Evolutionary conservation across 2,329 filamentous ascomycete genomes (phyloP).

Genomic region (Colletotrichum siamense): DNA sequence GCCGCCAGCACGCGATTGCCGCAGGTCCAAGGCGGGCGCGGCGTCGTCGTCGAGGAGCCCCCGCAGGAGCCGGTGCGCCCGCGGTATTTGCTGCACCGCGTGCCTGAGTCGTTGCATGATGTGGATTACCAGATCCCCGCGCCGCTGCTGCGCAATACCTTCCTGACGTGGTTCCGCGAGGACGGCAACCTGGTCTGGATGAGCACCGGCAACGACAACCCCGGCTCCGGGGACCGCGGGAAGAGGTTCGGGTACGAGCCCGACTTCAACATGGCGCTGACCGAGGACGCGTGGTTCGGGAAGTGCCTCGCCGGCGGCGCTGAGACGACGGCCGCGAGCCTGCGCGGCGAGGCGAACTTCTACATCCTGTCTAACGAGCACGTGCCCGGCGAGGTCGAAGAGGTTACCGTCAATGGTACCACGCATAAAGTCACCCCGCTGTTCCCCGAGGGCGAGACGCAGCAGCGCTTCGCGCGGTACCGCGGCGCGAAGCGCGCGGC

Average conservation of each 20-base stretch:
- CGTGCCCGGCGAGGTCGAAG: slow-evolving; percentile 23
- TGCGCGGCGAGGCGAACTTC: slow-evolving; percentile 20
- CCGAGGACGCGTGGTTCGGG: slow-evolving; percentile 42
- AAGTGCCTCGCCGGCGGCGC: slow-evolving; percentile 33
- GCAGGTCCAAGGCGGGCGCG: slow-evolving; percentile 24
- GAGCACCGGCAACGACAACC: background rate
- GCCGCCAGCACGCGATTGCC: slow-evolving; percentile 31
- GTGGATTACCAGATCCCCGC: slow-evolving; percentile 28
- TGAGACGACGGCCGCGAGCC: background rate
- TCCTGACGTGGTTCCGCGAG: slow-evolving; percentile 18
- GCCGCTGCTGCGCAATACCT: background rate
- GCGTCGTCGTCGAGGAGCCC: background rate
- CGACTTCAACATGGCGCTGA: slow-evolving; percentile 34
- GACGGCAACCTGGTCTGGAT: slow-evolving; percentile 19
- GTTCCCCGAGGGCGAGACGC: slow-evolving; percentile 25
- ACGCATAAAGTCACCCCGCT: background rate
- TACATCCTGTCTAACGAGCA: slow-evolving; percentile 3
- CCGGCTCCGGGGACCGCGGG: slow-evolving; percentile 6
- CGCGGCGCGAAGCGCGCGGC: slow-evolving; percentile 51
- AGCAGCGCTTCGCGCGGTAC: slow-evolving; percentile 35
- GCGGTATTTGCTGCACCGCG: slow-evolving; percentile 20
- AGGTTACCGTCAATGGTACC: background rate
- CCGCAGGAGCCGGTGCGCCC: background rate
- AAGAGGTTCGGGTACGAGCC: background rate
- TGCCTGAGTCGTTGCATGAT: slow-evolving; percentile 27